Base-by-base conservation (phyloP, 2,329 filamentous ascomycete genomes). In the Calonectria pseudoreteaudii region DNA sequence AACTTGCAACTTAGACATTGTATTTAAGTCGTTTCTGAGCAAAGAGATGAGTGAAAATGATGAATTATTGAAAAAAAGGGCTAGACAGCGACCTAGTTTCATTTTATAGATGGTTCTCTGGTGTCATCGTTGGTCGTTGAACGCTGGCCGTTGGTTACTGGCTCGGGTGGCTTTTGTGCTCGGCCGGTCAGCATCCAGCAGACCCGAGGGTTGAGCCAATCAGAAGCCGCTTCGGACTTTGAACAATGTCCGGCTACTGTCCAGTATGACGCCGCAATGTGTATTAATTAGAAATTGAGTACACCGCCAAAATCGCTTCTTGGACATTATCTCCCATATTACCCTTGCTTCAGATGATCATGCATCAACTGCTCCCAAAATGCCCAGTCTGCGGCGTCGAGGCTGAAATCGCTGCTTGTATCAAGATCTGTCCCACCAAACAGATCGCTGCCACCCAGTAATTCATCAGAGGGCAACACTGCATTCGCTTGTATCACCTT, bases 361-460 rank as follows among this genome's bases (percentile, higher is more conserved):
- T 49, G 47, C 10, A 72, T 64, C 47, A 81, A 47, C 52, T 79
- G 77, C 60, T 82, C 80, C 81, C 80, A 82, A 44, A 80, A 79
- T 28, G 74, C 74, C 78, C 79, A 82, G 67, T 80, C 78, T 5
- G 74, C 74, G 3, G 74, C 47, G 30, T 79, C 74, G 9, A 77
- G 50, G 26, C 70, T 72, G 30, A 80, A 77, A 4, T 77, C 76
- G 26, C 36, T 74, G 38, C 67, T 47, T 16, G 60, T 30, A 20
- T 58, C 68, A 14, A 60, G n/a, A 7, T 28, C 58, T 14, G 20
- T 23, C 6, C 26, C 64, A n/a, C 34, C 31, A 28, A 56, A 60
- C 8, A 44, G 28, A 2, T 18, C 56, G 2, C 71, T 62, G 18
- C 23, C 52, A 7, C 9, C 23, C 3, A 41, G 67, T 77, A 78